Percentiles rank a stretch among this genome's conserved stretches.
phyloP scores from a whole-genome alignment of 208 protist genomes.

The Chromosphaera perkinsii region DNA sequence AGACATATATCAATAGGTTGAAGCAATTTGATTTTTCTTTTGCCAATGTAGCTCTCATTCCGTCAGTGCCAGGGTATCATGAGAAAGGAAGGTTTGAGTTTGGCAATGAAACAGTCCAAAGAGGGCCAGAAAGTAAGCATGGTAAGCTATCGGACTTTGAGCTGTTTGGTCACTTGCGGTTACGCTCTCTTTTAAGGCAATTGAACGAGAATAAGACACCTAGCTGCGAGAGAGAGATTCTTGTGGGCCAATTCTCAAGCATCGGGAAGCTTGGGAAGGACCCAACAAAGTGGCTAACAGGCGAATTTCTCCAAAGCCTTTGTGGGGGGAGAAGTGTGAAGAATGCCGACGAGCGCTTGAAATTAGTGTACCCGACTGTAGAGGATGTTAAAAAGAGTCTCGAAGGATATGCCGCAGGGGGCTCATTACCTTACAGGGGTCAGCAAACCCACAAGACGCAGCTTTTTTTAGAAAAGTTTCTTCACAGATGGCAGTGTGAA shows the following conservation, averaged over 20 bases:
- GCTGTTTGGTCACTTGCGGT: no score
- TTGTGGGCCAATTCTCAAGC: not conserved
- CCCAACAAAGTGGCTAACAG: not conserved
- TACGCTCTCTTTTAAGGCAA: no score
- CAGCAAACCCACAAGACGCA: slow-evolving; percentile 49
- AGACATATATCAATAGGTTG: no score
- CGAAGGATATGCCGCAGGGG: slow-evolving; percentile 68
- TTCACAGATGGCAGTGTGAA: slow-evolving; percentile 68
- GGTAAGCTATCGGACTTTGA: not conserved
- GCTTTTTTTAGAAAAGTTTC: slow-evolving; percentile 59
- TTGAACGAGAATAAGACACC: no score
- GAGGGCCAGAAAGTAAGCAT: not conserved
- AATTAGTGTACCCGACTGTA: slow-evolving; percentile 71
- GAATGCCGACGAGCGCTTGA: slow-evolving; percentile 35
- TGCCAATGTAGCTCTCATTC: not conserved
- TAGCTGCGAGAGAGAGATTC: no score
- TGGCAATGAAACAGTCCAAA: not conserved
- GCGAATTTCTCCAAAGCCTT: not conserved
- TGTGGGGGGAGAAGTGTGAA: not conserved
- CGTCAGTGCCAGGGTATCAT: not conserved
- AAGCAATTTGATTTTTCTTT: not conserved
- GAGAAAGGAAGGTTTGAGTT: not conserved
- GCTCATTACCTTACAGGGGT: slow-evolving; percentile 62
- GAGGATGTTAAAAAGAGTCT: slow-evolving; percentile 62
- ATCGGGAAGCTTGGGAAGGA: not conserved